Base-by-base conservation (phyloP, 768 basidiomycete genomes). In the Cubamyces sp. region DNA sequence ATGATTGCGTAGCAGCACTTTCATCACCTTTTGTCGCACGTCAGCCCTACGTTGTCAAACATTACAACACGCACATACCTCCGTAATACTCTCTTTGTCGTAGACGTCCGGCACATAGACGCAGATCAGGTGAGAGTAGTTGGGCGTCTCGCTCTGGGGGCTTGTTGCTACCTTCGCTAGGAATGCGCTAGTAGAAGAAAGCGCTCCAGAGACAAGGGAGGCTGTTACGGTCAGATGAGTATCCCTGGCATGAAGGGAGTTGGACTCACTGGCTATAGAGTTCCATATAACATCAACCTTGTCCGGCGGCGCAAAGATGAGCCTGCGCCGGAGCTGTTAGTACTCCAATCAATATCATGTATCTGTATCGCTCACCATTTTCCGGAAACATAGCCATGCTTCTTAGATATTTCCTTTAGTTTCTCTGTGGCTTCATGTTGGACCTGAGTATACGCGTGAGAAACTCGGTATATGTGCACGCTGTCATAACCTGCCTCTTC, bases 41-140 rank as follows among this genome's bases (percentile, higher is more conserved):
- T 54, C 42, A 25, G 19, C 2, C 42, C 11, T 18, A n/a, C 42
- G 11, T 6, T 43, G 42, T 18, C 42, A 43, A 43, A 19, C 16
- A 2, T 18, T 23, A 15, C n/a, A 0, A 14, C 15, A 37, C 74
- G 46, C 15, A 37, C 74, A 46, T 63, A 86, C 88, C 70, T 84
- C 79, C 8, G 78, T 82, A 3, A 87, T 85, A 42, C 75, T 76
- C 34, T 75, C 76, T 69, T 87, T 86, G 72, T 91, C 82, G 69
- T 86, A 90, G 15, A 90, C 84, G 70, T 92, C 76, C 3, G 90
- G 88, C 19, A 91, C 70, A 66, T 91, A 91, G 16, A 92, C 66
- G 66, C 88, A 90, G 30, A 92, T 83, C 26, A 90, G 73, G 68
- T 90, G 90, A 65, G 84, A 85, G 54, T 84, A 73, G 37, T 82